phyloP scores from a whole-genome alignment of 179 eudicot species.

The Gypsophila paniculata region DNA sequence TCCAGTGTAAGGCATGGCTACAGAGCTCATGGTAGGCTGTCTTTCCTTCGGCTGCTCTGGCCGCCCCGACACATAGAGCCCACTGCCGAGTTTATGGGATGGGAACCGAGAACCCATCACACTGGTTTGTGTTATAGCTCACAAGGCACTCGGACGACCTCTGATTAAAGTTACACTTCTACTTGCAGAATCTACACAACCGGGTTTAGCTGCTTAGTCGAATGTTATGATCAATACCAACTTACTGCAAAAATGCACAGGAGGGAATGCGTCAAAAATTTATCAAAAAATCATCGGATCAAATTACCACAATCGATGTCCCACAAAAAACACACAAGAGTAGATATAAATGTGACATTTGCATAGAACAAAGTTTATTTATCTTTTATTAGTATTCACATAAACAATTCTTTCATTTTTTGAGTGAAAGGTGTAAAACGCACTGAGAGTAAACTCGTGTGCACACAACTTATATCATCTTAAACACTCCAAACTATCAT shows the following conservation, averaged over 20 bases:
- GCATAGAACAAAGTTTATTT: too few relatives aligned
- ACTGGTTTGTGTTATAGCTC: slow-evolving; percentile 15
- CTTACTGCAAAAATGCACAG: not conserved
- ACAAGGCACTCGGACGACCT: slow-evolving; percentile 12
- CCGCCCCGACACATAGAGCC: slow-evolving; percentile 87
- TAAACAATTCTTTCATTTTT: not conserved
- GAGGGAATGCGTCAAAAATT: not conserved
- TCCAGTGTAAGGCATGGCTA: slow-evolving; percentile 88
- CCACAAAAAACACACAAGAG: not conserved
- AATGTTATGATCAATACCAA: not conserved
- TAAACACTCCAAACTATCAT: not conserved
- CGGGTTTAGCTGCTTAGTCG: slow-evolving; percentile 21
- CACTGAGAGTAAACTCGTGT: not conserved
- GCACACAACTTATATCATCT: not conserved
- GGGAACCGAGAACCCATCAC: slow-evolving; percentile 80
- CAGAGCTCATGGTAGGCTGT: slow-evolving; percentile 82
- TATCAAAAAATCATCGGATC: not conserved
- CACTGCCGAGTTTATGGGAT: slow-evolving; percentile 81
- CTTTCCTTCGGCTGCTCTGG: slow-evolving; percentile 93
- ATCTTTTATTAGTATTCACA: too few relatives aligned
- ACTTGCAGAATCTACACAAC: slow-evolving; percentile 21
- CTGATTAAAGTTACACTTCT: slow-evolving; percentile 7
- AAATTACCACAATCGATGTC: not conserved
- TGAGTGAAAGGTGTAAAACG: not conserved
- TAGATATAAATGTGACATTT: not conserved